Evolutionary conservation across 768 basidiomycete genomes (phyloP).

Genomic region (Lentinula detonsa): DNA sequence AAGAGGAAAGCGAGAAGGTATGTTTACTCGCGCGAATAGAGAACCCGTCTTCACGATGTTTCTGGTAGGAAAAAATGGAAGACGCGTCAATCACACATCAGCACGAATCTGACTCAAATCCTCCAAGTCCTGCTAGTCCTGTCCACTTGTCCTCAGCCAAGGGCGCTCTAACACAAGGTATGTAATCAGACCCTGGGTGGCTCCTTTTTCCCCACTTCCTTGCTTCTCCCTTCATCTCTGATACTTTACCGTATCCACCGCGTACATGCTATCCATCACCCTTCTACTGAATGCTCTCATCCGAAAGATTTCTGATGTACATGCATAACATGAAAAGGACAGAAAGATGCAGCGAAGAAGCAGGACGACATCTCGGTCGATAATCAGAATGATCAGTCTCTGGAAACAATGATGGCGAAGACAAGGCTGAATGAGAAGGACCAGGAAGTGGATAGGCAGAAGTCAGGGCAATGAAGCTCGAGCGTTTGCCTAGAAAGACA

Average conservation of each 20-base stretch:
- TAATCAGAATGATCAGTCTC: constrained; percentile 9
- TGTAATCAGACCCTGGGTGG: background rate
- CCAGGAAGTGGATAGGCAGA: background rate
- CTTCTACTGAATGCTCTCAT: background rate
- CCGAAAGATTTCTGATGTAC: background rate
- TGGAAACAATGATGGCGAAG: constrained; percentile 23
- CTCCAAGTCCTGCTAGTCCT: background rate
- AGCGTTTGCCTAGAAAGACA: background rate
- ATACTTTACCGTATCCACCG: background rate
- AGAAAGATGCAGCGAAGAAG: constrained; percentile 12
- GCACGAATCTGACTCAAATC: constrained; percentile 23
- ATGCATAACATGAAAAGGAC: background rate
- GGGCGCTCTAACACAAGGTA: background rate
- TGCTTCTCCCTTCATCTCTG: background rate
- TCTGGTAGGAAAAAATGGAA: constrained; percentile 18
- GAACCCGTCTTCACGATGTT: background rate
- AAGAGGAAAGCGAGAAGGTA: constrained; percentile 75
- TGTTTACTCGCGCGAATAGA: constrained; percentile 10
- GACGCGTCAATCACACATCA: constrained; percentile 44
- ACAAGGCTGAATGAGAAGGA: constrained; percentile 20
- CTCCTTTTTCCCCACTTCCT: background rate
- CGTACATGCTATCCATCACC: background rate
- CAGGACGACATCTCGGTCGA: constrained; percentile 18
- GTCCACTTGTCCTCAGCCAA: background rate
- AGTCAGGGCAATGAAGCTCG: background rate